These are phyloP conservation scores for Phytophthora aleatoria DNA, from an alignment of 352 stramenopile genomes.

Conservation along the genomic window DNA sequence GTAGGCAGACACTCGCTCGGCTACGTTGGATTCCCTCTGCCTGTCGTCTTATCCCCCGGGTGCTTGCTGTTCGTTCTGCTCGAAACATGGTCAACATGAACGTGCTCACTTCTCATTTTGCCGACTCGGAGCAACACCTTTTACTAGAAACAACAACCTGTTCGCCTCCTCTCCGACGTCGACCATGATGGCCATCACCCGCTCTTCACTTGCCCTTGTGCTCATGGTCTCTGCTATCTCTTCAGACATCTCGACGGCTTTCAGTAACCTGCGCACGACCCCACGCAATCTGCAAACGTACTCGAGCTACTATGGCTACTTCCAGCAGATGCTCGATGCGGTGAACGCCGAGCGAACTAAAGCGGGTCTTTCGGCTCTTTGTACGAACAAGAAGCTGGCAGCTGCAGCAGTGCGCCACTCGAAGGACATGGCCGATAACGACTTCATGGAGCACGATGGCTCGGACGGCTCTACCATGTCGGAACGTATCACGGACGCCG, in stretches of 20 bases:
- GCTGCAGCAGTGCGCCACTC: slow-evolving; percentile 34
- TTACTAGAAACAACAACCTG: neutral
- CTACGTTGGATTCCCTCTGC: slow-evolving; percentile 19
- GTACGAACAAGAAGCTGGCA: slow-evolving; percentile 49
- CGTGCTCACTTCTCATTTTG: slow-evolving; percentile 23
- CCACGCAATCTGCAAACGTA: slow-evolving; percentile 37
- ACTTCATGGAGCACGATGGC: slow-evolving; percentile 62
- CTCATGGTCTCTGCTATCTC: slow-evolving; percentile 20
- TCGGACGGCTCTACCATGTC: slow-evolving; percentile 51
- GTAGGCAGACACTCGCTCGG: slow-evolving; percentile 11
- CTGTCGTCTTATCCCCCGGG: slow-evolving; percentile 30
- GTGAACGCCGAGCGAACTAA: slow-evolving; percentile 60
- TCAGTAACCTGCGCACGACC: slow-evolving; percentile 19
- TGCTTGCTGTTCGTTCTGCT: slow-evolving; percentile 27
- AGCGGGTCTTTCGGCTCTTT: slow-evolving; percentile 39
- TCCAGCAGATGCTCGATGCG: slow-evolving; percentile 34
- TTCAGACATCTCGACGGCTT: slow-evolving; percentile 16
- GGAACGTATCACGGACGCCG: slow-evolving; percentile 43
- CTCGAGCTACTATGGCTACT: slow-evolving; percentile 33
- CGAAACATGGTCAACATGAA: slow-evolving; percentile 2
- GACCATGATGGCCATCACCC: slow-evolving; percentile 28
- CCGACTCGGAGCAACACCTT: slow-evolving; percentile 18
- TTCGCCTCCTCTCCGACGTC: slow-evolving; percentile 5
- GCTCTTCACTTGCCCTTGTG: slow-evolving; percentile 27
- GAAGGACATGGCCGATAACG: slow-evolving; percentile 49